A percentile compares a stretch with the other conserved stretches of the same genome.
These are phyloP conservation scores for Trichothecium roseum DNA, from an alignment of 2,329 filamentous ascomycete genomes.

Conservation along the genomic window DNA sequence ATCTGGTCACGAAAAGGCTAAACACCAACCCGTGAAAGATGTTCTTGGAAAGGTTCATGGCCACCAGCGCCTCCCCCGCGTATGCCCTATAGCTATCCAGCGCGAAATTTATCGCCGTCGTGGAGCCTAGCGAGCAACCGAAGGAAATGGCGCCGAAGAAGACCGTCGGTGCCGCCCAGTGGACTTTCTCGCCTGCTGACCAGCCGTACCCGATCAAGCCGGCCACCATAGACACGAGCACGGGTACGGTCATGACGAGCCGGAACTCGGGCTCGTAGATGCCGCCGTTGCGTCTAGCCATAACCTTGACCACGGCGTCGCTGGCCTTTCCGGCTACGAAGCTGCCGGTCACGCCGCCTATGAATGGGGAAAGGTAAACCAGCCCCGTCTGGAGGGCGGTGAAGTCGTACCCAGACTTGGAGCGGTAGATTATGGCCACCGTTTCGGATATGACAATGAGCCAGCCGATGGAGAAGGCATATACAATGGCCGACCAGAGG, in stretches of 20 bases:
- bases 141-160: constrained; percentile 92
- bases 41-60: constrained; percentile 91
- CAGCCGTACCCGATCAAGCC: constrained; percentile 97
- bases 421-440: constrained; percentile 69
- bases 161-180: constrained; percentile 84
- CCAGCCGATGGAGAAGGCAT: constrained; percentile 86
- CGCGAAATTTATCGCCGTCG: constrained; percentile 86
- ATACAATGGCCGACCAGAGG: constrained; percentile 78
- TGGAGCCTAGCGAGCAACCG: constrained; percentile 81
- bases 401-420: constrained; percentile 65
- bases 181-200: constrained; percentile 64
- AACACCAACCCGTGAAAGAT: constrained; percentile 85
- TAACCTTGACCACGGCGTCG: constrained; percentile 71
- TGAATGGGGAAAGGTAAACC: constrained; percentile 81
- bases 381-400: constrained; percentile 70
- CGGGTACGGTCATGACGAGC: constrained; percentile 75
- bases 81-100: constrained; percentile 92
- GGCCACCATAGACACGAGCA: constrained; percentile 66
- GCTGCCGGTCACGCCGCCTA: constrained; percentile 80
- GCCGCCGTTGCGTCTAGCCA: constrained; percentile 81
- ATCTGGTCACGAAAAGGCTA: constrained; percentile 75
- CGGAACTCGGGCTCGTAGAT: constrained; percentile 93
- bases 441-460: constrained; percentile 89
- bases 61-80: constrained; percentile 87
- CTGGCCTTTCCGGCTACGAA: constrained; percentile 82